These are phyloP conservation scores for Talaromyces pinophilus DNA, from an alignment of 2,329 filamentous ascomycete genomes.

Conservation along the genomic window DNA sequence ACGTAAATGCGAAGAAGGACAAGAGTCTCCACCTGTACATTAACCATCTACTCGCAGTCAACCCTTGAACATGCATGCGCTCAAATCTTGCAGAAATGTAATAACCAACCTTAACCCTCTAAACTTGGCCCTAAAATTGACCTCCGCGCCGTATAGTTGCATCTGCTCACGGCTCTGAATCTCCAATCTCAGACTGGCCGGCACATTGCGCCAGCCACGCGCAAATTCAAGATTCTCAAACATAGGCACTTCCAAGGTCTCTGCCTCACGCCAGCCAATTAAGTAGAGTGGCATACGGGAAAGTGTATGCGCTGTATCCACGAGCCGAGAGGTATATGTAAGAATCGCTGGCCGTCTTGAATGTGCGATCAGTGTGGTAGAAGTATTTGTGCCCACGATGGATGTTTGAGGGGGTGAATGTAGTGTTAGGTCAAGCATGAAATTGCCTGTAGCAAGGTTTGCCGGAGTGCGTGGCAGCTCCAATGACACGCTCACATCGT, in stretches of 20 bases:
- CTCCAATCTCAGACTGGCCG: slow-evolving; percentile 61
- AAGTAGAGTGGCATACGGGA: slow-evolving; percentile 69
- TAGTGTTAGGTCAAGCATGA: slow-evolving; percentile 84
- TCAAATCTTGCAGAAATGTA: neutral
- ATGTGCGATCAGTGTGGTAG: slow-evolving; percentile 55
- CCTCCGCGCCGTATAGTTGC: slow-evolving; percentile 71
- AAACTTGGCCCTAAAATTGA: slow-evolving; percentile 73
- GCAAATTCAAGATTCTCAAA: slow-evolving; percentile 72
- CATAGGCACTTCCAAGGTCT: slow-evolving; percentile 66
- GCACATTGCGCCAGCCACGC: slow-evolving; percentile 55
- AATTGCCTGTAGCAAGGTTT: slow-evolving; percentile 81
- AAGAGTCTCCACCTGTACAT: slow-evolving; percentile 82
- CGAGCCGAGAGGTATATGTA: slow-evolving; percentile 72
- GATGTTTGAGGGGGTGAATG: slow-evolving; percentile 52
- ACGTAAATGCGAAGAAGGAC: slow-evolving; percentile 68
- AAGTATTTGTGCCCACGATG: slow-evolving; percentile 32
- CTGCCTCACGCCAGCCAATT: slow-evolving; percentile 65
- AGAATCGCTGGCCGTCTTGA: slow-evolving; percentile 76
- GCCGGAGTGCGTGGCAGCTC: slow-evolving; percentile 73
- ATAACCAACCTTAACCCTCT: slow-evolving; percentile 62
- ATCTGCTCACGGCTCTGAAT: slow-evolving; percentile 68
- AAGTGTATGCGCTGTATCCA: slow-evolving; percentile 62
- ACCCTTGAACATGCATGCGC: neutral
- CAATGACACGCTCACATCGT: slow-evolving; percentile 78
- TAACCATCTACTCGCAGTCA: slow-evolving; percentile 58